Evolutionary conservation across 2,329 filamentous ascomycete species (phyloP).

Genomic region (Botrytis sinoallii): DNA sequence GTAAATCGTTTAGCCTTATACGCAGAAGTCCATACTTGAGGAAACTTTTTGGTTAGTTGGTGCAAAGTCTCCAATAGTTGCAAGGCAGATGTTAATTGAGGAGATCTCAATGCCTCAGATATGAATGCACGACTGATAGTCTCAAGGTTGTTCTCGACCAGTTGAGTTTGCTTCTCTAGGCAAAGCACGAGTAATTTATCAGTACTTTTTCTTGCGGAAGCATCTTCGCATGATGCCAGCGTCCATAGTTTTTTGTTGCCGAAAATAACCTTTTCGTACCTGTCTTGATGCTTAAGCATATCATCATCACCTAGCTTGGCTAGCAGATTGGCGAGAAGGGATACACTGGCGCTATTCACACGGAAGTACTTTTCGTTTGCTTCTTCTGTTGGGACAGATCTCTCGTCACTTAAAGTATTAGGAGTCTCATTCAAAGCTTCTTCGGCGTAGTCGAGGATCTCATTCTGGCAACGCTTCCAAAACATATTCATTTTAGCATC

Average conservation of each 20-base stretch:
- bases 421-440: constrained; percentile 78
- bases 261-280: constrained; percentile 65
- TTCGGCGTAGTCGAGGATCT: constrained; percentile 78
- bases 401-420: constrained; percentile 82
- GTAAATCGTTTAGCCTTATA: constrained; percentile 53
- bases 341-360: constrained; percentile 58
- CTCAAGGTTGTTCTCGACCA: constrained; percentile 49
- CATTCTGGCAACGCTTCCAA: constrained; percentile 75
- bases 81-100: constrained; percentile 70
- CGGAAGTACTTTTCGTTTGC: constrained; percentile 80
- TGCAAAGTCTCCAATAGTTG: constrained; percentile 68
- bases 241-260: constrained; percentile 63
- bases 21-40: constrained; percentile 70
- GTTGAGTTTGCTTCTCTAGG: constrained; percentile 46
- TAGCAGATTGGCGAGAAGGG: constrained; percentile 53
- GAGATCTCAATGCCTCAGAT: constrained; percentile 67
- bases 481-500: constrained; percentile 75
- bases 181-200: constrained; percentile 51
- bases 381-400: constrained; percentile 80
- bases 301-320: constrained; percentile 50
- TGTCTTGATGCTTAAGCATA: constrained; percentile 55
- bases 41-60: constrained; percentile 60
- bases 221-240: constrained; percentile 60
- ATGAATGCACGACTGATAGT: constrained; percentile 61
- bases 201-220: constrained; percentile 49